Evolutionary conservation across 371 early-diverging fungal genomes (phyloP).

Genomic region (Phascolomyces articulosus): DNA sequence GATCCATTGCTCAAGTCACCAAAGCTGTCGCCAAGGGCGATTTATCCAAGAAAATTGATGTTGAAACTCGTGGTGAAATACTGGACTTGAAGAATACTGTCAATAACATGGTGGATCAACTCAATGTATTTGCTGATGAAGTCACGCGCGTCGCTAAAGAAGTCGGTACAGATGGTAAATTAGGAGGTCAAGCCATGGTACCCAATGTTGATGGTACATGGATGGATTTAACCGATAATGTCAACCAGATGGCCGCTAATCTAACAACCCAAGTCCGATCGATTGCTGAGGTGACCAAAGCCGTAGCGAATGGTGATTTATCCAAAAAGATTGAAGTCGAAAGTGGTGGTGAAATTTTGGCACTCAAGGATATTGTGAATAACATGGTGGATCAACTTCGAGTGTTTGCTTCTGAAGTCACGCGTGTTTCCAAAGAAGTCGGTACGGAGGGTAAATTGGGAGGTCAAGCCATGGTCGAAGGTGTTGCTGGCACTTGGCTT

Average conservation of each 20-base stretch:
- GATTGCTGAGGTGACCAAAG: constrained; percentile 59
- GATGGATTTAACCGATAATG: constrained; percentile 63
- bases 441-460: constrained; percentile 49
- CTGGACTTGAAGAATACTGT: constrained; percentile 66
- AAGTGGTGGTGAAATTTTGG: constrained; percentile 36
- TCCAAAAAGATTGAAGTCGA: constrained; percentile 32
- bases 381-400: constrained; percentile 47
- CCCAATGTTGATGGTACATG: constrained; percentile 60
- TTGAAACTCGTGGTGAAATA: constrained; percentile 66
- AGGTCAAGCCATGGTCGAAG: constrained; percentile 31
- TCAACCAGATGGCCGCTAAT: constrained; percentile 62
- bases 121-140: constrained; percentile 39
- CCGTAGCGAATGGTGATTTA: constrained; percentile 60
- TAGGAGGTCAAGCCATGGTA: constrained; percentile 46
- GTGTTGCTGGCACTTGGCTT: constrained; percentile 49
- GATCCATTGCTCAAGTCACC: constrained; percentile 54
- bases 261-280: constrained; percentile 57
- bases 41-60: constrained; percentile 60
- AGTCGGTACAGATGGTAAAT: constrained; percentile 61
- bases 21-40: constrained; percentile 58
- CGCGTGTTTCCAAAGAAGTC: constrained; percentile 37
- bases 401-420: constrained; percentile 39
- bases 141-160: constrained; percentile 39
- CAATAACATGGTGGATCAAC: constrained; percentile 64
- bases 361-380: constrained; percentile 37